Conservation (phyloP, 2,329 filamentous ascomycete genomes). For the Colletotrichum echinochloae region DNA sequence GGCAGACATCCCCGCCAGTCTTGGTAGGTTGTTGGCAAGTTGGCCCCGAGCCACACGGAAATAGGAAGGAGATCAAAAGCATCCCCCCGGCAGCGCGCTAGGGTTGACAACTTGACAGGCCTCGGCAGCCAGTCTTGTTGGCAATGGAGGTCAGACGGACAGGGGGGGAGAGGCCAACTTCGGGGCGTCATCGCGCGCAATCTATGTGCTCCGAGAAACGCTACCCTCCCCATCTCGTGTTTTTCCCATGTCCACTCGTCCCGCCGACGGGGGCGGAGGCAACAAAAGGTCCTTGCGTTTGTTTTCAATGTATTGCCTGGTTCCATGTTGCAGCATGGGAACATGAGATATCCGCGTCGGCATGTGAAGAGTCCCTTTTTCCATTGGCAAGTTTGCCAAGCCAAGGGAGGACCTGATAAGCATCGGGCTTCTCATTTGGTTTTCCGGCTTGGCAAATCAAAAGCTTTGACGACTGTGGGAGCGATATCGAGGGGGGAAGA, state of each 20-base stretch:
- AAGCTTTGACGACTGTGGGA: background rate
- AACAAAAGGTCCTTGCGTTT: background rate
- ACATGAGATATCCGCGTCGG: background rate
- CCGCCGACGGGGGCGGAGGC: fast-evolving
- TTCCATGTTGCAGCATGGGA: background rate
- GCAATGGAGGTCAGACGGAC: background rate
- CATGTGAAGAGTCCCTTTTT: constrained; percentile 24
- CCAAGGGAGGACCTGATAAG: background rate
- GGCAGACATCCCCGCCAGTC: constrained; percentile 16
- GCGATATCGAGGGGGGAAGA: too few species aligned
- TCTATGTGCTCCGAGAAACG: background rate
- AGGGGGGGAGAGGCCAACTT: background rate
- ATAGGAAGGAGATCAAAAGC: constrained; percentile 30
- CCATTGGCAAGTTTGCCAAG: background rate
- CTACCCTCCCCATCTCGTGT: background rate
- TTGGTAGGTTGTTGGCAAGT: background rate
- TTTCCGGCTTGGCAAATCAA: constrained; percentile 12
- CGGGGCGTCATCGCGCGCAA: constrained; percentile 5
- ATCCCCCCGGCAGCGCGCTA: background rate
- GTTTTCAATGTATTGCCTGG: background rate
- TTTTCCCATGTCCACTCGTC: background rate
- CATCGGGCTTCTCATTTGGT: background rate
- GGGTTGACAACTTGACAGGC: background rate
- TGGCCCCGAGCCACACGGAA: constrained; percentile 10
- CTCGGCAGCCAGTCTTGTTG: background rate